phyloP scores from a whole-genome alignment of 1,284 basidiomycete genomes.

The Gymnopus androsaceus region DNA sequence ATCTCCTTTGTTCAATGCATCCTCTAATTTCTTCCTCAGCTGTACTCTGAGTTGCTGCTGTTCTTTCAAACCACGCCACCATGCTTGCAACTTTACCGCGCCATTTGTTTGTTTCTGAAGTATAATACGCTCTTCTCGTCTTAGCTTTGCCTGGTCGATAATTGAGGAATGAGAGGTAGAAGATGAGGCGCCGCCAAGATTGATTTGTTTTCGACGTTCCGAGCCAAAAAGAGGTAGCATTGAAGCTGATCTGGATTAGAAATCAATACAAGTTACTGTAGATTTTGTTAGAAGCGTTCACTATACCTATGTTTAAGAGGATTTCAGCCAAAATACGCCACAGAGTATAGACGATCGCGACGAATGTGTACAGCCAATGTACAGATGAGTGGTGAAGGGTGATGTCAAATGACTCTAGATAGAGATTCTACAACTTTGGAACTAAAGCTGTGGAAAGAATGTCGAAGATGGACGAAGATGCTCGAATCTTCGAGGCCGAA shows the following conservation, averaged over 20 bases:
- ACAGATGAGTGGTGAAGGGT: no score
- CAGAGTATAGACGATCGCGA: no score
- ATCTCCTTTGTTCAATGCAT: constrained; percentile 37
- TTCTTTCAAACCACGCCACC: constrained; percentile 58
- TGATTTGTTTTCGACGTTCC: constrained; percentile 62
- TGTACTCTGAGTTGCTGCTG: constrained; percentile 40
- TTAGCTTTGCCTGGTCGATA: constrained; percentile 59
- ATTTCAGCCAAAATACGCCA: no score
- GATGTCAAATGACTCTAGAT: no score
- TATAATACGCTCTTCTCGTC: constrained; percentile 59
- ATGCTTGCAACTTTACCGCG: constrained; percentile 65
- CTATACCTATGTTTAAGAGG: no score
- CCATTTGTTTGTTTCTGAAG: constrained; percentile 56
- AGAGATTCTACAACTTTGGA: no score
- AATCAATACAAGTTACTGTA: neutral
- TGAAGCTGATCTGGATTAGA: no score
- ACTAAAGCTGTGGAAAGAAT: no score
- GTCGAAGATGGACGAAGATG: no score
- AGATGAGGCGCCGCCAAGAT: constrained; percentile 68
- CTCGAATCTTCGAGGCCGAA: no score
- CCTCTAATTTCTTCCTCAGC: constrained; percentile 47
- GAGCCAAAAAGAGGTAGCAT: constrained; percentile 41
- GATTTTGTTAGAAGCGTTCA: no score
- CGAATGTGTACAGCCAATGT: no score
- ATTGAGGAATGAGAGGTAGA: constrained; percentile 56